Evolutionary conservation across 306 rosid species (phyloP).

Genomic region (Trifolium repens): DNA sequence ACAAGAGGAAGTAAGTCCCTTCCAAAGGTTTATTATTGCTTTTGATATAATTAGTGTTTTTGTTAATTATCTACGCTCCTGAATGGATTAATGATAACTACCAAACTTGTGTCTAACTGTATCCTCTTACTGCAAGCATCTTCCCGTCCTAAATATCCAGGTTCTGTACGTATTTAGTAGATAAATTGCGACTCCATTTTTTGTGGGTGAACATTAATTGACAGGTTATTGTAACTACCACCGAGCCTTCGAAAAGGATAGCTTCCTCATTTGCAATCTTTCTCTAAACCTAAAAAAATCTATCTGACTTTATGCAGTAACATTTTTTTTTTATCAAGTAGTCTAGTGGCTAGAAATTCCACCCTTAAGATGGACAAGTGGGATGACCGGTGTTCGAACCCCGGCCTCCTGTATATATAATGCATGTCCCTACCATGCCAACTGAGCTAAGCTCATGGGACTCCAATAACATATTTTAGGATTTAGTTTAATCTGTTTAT

Average conservation of each 20-base stretch:
- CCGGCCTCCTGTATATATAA: no score
- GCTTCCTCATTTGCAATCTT: not conserved
- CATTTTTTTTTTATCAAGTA: not conserved
- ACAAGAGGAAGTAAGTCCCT: constrained; percentile 28
- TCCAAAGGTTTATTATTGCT: constrained; percentile 2
- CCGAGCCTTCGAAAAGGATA: not conserved
- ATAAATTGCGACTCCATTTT: not conserved
- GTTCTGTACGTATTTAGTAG: not conserved
- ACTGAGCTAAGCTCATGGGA: no score
- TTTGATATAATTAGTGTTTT: constrained; percentile 2
- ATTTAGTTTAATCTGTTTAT: not conserved
- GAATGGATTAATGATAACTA: constrained; percentile 22
- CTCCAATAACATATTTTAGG: not conserved
- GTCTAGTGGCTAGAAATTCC: no score
- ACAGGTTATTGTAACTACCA: not conserved
- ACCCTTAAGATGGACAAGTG: no score
- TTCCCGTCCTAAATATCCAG: not conserved
- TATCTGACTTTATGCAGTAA: not conserved
- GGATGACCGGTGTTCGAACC: no score
- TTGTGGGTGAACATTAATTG: not conserved
- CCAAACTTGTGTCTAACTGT: not conserved
- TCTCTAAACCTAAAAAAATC: no score
- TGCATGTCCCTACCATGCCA: no score
- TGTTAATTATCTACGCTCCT: constrained; percentile 11
- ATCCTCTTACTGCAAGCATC: not conserved